phyloP scores from a whole-genome alignment of 2,329 filamentous ascomycete species.

The Apiospora rasikravindrae region DNA sequence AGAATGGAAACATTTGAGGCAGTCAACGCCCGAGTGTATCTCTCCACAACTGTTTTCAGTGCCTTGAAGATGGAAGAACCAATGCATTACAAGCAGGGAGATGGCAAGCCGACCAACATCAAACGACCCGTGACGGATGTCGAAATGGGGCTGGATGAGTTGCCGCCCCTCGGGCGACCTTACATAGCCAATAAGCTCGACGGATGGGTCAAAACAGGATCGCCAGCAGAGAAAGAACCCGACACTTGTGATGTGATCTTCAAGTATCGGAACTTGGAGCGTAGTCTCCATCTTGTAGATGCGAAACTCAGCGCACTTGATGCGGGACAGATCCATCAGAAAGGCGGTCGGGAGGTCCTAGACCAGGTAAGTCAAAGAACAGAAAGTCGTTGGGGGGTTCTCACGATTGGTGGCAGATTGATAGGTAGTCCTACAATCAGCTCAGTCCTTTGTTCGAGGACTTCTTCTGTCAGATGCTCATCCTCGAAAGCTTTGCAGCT shows the following conservation, averaged over 20 bases:
- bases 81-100: not conserved
- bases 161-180: not conserved
- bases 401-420: not conserved
- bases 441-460: not conserved
- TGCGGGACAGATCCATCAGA: not conserved
- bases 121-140: not conserved
- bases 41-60: not conserved
- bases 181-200: not conserved
- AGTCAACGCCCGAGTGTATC: not conserved
- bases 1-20: not conserved
- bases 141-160: not conserved
- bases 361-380: not conserved
- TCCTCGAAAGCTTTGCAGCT: not conserved
- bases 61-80: not conserved
- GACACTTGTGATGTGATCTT: not conserved
- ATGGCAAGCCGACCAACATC: not conserved
- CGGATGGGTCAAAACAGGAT: not conserved
- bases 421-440: not conserved
- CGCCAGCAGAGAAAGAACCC: not conserved
- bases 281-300: not conserved
- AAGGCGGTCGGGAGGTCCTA: not conserved
- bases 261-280: not conserved
- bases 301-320: not conserved
- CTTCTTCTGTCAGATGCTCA: not conserved
- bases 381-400: not conserved